These are phyloP conservation scores for Exophiala spinifera DNA, from an alignment of 2,329 filamentous ascomycete species.

Conservation along the genomic window DNA sequence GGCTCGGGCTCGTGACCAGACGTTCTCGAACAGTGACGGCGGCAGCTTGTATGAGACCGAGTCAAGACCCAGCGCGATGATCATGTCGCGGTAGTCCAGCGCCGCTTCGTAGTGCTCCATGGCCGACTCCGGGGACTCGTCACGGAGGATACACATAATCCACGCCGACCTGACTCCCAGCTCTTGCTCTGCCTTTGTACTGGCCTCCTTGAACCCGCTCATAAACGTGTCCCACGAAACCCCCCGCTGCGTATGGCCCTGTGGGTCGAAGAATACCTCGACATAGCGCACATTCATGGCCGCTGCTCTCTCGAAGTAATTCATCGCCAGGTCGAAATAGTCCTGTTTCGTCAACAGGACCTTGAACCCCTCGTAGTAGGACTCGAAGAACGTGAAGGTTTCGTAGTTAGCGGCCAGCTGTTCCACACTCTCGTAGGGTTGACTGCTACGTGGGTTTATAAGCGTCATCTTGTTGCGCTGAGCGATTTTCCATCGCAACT, in stretches of 20 bases:
- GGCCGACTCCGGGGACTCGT: constrained; percentile 38
- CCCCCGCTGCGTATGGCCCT: constrained; percentile 42
- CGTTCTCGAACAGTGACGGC: constrained; percentile 6
- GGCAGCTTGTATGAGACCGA: constrained; percentile 10
- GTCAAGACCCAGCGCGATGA: constrained; percentile 7
- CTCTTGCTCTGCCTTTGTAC: constrained; percentile 30
- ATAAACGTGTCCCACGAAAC: constrained; percentile 36
- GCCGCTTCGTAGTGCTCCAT: constrained; percentile 39
- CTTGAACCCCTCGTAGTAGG: constrained; percentile 35
- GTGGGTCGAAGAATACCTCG: constrained; percentile 45
- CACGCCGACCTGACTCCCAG: constrained; percentile 34
- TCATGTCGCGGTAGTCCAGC: constrained; percentile 23
- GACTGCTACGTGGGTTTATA: constrained; percentile 6
- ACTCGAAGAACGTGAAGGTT: constrained; percentile 29
- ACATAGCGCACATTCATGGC: constrained; percentile 41
- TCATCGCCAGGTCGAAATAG: constrained; percentile 43
- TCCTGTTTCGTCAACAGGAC: constrained; percentile 39
- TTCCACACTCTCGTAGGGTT: constrained; percentile 33
- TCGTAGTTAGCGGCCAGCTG: constrained; percentile 25
- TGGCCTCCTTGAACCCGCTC: constrained; percentile 37
- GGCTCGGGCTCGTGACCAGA: not conserved
- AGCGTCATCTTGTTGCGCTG: constrained; percentile 39
- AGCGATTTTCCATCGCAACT: constrained; percentile 43
- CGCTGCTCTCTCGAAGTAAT: constrained; percentile 35
- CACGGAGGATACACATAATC: constrained; percentile 47